These are phyloP conservation scores for Alternaria rosae DNA, from an alignment of 2,329 filamentous ascomycete species.

Conservation along the genomic window DNA sequence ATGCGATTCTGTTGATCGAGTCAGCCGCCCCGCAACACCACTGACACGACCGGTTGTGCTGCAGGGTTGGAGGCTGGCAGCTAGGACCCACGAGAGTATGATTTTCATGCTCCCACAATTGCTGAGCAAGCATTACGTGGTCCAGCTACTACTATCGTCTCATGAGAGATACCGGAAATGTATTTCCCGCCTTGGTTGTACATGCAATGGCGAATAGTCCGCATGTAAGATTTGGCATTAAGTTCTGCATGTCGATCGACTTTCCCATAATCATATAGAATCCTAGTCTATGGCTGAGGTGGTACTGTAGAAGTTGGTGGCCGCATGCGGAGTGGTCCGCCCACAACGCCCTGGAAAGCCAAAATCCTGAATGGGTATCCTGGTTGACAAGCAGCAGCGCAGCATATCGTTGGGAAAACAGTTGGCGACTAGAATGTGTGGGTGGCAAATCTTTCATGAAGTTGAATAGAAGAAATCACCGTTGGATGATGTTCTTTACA, in stretches of 20 bases:
- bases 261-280: neutral
- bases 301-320: neutral
- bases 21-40: conserved; percentile 10
- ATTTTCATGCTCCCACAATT: neutral
- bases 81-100: conserved; percentile 1
- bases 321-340: neutral
- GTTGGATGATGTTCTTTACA: neutral
- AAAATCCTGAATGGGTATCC: neutral
- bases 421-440: neutral
- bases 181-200: neutral
- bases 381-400: neutral
- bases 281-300: neutral
- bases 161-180: neutral
- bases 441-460: neutral
- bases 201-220: neutral
- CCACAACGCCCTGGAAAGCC: neutral
- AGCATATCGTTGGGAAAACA: neutral
- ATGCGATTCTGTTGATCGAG: conserved; percentile 4
- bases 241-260: neutral
- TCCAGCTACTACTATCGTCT: neutral
- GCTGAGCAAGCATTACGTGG: neutral
- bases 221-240: neutral
- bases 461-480: neutral
- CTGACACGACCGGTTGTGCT: conserved; percentile 8
- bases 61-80: conserved; percentile 1